Conservation (phyloP, 495 filamentous ascomycete species). For the Penicillium chermesinum region DNA sequence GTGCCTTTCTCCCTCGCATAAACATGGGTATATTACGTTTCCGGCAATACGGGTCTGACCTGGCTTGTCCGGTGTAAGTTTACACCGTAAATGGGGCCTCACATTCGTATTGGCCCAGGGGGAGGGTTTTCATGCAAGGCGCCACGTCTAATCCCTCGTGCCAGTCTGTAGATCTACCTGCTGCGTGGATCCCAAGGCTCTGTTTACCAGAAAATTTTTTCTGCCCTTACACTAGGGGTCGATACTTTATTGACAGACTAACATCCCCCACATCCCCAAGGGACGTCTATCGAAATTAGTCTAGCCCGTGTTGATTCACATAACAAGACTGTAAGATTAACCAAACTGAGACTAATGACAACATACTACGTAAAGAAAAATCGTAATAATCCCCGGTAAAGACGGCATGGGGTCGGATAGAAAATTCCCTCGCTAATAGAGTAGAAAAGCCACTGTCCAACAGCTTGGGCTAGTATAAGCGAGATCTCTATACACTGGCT, state of each 20-base stretch:
- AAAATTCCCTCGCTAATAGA: background rate
- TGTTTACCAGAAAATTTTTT: slow-evolving; percentile 1
- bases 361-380: background rate
- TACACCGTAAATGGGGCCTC: background rate
- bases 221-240: slow-evolving; percentile 18
- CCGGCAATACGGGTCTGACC: background rate
- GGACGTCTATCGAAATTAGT: slow-evolving; percentile 13
- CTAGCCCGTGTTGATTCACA: background rate
- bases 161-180: background rate
- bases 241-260: slow-evolving; percentile 15
- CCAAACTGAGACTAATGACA: background rate
- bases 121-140: background rate
- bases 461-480: background rate
- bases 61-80: background rate
- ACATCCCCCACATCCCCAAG: slow-evolving; percentile 26
- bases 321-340: background rate
- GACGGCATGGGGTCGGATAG: background rate
- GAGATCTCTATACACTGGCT: background rate
- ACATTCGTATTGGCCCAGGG: background rate
- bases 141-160: background rate
- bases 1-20: background rate
- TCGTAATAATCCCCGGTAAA: background rate
- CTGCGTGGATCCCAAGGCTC: background rate
- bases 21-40: background rate
- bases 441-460: background rate